Evolutionary conservation across 371 early-diverging fungal genomes (phyloP).

Genomic region (Rhizopus sp.): DNA sequence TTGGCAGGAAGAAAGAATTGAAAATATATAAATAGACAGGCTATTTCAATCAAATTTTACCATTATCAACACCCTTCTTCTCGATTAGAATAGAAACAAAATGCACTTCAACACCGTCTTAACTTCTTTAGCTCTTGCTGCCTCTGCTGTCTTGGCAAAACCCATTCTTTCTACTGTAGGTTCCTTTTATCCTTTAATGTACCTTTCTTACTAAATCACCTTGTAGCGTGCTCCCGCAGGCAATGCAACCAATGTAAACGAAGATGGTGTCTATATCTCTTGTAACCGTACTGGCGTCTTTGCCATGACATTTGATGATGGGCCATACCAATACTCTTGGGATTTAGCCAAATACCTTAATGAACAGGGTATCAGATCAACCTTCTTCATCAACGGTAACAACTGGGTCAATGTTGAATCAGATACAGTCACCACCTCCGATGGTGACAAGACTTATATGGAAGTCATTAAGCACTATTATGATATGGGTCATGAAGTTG

Average conservation of each 20-base stretch:
- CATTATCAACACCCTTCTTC: no score
- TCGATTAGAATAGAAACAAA: not conserved
- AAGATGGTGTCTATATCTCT: conserved; percentile 13
- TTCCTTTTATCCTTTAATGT: not conserved
- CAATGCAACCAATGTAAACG: not conserved
- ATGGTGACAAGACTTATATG: conserved; percentile 20
- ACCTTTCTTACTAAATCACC: no score
- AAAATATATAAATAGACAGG: not conserved
- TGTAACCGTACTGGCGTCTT: conserved; percentile 40
- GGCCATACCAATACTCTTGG: conserved; percentile 39
- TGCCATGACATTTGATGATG: conserved; percentile 55
- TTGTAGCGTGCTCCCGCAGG: not conserved
- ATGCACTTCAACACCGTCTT: conserved; percentile 7
- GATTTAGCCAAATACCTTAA: conserved; percentile 35
- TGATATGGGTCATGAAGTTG: conserved; percentile 31
- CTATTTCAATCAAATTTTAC: not conserved
- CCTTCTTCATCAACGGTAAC: conserved; percentile 54
- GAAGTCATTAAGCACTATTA: conserved; percentile 17
- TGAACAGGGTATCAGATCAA: conserved; percentile 37
- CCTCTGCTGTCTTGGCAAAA: conserved; percentile 3
- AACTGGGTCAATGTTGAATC: conserved; percentile 29
- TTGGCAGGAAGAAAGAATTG: conserved; percentile 3
- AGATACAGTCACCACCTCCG: conserved; percentile 10
- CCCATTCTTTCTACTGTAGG: conserved; percentile 4
- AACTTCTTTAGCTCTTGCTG: conserved; percentile 3